Percentiles rank a stretch among this genome's conserved stretches.
Conservation (phyloP, 2,329 filamentous ascomycete genomes). For the Fusarium sp. region DNA sequence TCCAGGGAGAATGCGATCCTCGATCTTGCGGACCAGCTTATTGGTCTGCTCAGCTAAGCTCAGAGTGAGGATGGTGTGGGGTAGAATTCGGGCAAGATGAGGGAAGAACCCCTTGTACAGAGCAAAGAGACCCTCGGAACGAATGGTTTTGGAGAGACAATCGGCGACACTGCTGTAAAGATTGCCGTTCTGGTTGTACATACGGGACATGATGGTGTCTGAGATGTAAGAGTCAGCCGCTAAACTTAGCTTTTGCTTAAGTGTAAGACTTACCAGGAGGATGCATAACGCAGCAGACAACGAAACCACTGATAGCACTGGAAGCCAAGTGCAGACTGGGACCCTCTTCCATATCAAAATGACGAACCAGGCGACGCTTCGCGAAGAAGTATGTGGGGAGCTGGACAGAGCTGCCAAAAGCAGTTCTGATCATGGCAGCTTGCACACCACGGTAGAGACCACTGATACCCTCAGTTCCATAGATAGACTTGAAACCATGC, state of each 20-base stretch:
- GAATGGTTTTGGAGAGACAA: constrained; percentile 89
- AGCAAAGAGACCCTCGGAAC: constrained; percentile 89
- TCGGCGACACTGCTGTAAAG: constrained; percentile 95
- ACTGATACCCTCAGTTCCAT: constrained; percentile 77
- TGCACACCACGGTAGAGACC: constrained; percentile 92
- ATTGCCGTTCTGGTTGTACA: constrained; percentile 99
- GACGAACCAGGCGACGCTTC: constrained; percentile 84
- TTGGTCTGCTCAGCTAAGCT: constrained; percentile 97
- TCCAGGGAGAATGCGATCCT: constrained; percentile 66
- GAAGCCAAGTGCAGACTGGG: constrained; percentile 88
- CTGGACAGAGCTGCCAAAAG: constrained; percentile 95
- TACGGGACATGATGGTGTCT: constrained; percentile 98
- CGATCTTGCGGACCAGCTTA: constrained; percentile 85
- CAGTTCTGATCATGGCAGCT: constrained; percentile 95
- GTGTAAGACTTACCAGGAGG: constrained; percentile 75
- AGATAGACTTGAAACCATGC: constrained; percentile 87
- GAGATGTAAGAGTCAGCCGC: constrained; percentile 7
- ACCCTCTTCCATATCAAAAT: constrained; percentile 91
- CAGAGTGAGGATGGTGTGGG: constrained; percentile 94
- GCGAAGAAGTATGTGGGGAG: constrained; percentile 98
- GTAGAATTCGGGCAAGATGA: constrained; percentile 91
- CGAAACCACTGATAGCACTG: constrained; percentile 91
- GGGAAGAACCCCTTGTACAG: constrained; percentile 99
- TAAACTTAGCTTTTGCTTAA: neutral
- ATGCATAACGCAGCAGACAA: constrained; percentile 98